phyloP scores from a whole-genome alignment of 176 grass and related monocot species.

The Tuctoria greenei region DNA sequence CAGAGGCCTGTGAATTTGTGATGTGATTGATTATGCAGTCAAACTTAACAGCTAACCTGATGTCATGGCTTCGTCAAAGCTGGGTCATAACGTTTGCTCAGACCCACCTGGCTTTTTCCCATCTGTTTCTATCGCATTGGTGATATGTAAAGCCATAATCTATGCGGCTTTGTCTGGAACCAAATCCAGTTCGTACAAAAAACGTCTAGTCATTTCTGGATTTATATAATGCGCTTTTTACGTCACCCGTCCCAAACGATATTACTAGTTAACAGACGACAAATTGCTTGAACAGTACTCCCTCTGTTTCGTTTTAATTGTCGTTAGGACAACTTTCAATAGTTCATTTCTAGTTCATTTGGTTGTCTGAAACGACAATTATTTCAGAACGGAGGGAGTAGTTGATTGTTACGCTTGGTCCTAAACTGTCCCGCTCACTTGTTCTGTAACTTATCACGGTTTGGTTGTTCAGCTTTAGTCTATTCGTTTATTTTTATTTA shows the following conservation, averaged over 20 bases:
- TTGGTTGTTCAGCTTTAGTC: constrained; percentile 33
- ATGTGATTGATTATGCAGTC: constrained; percentile 29
- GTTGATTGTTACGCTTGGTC: constrained; percentile 40
- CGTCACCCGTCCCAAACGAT: constrained; percentile 31
- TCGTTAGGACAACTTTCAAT: no score
- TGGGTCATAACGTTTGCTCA: constrained; percentile 15
- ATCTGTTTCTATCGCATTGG: constrained; percentile 17
- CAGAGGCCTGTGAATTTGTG: neutral
- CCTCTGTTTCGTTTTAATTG: no score
- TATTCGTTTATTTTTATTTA: no score
- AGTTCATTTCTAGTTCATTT: no score
- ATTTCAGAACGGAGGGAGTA: no score
- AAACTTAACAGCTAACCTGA: constrained; percentile 37
- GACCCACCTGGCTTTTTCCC: constrained; percentile 35
- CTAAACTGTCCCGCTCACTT: constrained; percentile 14
- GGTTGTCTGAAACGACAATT: no score
- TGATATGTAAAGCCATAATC: constrained; percentile 48
- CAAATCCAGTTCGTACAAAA: constrained; percentile 52
- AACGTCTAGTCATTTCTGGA: constrained; percentile 35
- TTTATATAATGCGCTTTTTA: constrained; percentile 41
- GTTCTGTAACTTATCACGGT: constrained; percentile 44
- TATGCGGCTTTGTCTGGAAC: constrained; percentile 41
- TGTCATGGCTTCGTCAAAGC: constrained; percentile 33
- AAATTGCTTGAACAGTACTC: constrained; percentile 1
- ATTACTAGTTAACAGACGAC: constrained; percentile 39